These are phyloP conservation scores for Anisodus tanguticus DNA, from an alignment of 257 asterid genomes.

Conservation along the genomic window DNA sequence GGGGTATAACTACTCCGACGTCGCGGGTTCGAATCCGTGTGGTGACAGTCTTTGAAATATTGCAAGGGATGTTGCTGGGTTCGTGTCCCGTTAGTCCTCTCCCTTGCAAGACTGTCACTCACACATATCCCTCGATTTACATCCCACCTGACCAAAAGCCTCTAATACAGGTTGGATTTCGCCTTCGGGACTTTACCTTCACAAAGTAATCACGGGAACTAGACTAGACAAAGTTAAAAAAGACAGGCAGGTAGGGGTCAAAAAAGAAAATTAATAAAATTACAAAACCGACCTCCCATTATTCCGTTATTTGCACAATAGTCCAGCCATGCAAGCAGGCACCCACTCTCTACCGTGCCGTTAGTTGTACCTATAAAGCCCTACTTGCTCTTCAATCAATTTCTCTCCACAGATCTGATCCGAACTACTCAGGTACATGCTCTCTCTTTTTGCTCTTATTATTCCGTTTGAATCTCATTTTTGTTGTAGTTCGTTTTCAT, in stretches of 20 bases:
- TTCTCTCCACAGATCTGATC: conserved; percentile 2
- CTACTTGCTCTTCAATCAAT: neutral
- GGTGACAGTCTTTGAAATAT: no score
- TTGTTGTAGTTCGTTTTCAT: neutral
- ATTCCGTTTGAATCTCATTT: neutral
- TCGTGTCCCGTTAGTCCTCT: no score
- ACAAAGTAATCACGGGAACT: neutral
- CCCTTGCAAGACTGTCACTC: no score
- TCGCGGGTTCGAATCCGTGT: no score
- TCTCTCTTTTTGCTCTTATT: neutral
- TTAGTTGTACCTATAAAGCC: neutral
- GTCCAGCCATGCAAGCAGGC: conserved; percentile 30
- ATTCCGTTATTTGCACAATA: neutral
- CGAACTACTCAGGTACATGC: neutral
- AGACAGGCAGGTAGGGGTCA: neutral
- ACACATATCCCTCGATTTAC: no score
- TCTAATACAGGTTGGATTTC: no score
- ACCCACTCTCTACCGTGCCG: neutral
- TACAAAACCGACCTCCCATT: conserved; percentile 1
- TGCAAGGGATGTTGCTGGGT: no score
- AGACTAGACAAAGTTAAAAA: neutral
- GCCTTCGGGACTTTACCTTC: no score
- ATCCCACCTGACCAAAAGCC: no score
- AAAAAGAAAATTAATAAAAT: neutral
- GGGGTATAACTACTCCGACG: no score